A percentile compares a stretch with the other conserved stretches of the same genome.
Conservation (phyloP, 306 rosid genomes). For the Trifolium dubium region DNA sequence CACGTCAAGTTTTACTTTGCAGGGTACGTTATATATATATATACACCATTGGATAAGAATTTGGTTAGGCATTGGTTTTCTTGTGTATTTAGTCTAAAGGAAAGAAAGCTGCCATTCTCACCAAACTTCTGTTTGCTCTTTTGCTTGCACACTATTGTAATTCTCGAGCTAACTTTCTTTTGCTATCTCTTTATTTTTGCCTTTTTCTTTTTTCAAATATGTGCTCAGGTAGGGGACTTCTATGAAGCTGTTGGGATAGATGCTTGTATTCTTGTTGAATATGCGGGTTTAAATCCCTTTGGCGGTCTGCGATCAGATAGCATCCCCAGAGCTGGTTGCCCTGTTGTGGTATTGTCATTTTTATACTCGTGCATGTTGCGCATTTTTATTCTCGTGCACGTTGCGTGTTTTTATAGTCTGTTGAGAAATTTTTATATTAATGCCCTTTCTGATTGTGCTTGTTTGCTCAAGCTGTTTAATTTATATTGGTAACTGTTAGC, state of each 20-base stretch:
- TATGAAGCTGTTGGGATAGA: conserved; percentile 93
- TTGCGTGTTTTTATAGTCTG: conserved; percentile 32
- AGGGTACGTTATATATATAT: conserved; percentile 62
- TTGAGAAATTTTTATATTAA: conserved; percentile 7
- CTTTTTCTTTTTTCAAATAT: conserved; percentile 10
- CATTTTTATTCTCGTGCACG: conserved; percentile 31
- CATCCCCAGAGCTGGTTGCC: conserved; percentile 93
- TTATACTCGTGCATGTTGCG: conserved; percentile 28
- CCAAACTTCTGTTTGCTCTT: conserved; percentile 24
- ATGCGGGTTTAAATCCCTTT: conserved; percentile 91
- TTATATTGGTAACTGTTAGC: conserved; percentile 4
- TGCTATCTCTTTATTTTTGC: neutral
- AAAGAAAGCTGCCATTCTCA: conserved; percentile 20
- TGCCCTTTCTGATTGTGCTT: conserved; percentile 14
- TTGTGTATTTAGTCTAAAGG: conserved; percentile 28
- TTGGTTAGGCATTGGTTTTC: conserved; percentile 29
- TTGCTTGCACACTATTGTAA: neutral
- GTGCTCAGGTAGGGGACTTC: conserved; percentile 86
- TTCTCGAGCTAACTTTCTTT: conserved; percentile 18
- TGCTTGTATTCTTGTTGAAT: conserved; percentile 91
- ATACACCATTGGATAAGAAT: conserved; percentile 12
- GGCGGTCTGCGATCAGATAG: conserved; percentile 89
- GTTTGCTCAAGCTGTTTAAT: conserved; percentile 29
- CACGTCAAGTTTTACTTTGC: conserved; percentile 89
- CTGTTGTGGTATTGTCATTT: conserved; percentile 73